Evolutionary conservation across 2,329 filamentous ascomycete genomes (phyloP).

Genomic region (Tolypocladium tropicale): DNA sequence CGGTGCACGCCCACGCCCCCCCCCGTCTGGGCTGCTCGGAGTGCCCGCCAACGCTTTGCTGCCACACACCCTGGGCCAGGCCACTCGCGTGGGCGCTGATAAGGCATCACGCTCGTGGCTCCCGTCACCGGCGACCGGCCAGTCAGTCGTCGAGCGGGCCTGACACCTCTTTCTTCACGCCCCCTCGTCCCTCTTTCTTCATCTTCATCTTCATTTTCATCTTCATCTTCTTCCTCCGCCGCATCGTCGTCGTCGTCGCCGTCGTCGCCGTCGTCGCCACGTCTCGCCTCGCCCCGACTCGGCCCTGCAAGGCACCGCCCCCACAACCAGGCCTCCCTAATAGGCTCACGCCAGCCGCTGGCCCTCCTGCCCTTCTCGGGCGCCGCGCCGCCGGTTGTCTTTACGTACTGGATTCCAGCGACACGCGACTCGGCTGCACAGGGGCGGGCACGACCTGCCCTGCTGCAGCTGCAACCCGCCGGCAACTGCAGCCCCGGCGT

Average conservation of each 20-base stretch:
- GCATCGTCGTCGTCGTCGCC: not conserved
- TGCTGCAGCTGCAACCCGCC: not conserved
- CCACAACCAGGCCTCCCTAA: not conserved
- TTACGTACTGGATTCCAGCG: constrained; percentile 1
- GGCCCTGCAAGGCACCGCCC: not conserved
- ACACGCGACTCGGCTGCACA: constrained; percentile 1
- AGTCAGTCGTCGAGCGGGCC: not conserved
- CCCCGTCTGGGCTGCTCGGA: too few species aligned
- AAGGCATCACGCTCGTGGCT: not conserved
- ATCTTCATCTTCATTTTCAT: not conserved
- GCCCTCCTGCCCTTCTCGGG: not conserved
- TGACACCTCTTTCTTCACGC: not conserved
- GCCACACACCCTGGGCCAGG: not conserved
- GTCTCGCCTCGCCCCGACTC: not conserved
- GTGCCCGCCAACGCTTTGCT: not conserved
- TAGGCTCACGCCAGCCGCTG: not conserved
- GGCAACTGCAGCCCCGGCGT: not conserved
- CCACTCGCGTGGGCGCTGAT: not conserved
- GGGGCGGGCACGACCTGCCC: not conserved
- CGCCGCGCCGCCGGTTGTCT: not conserved
- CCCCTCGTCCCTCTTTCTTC: not conserved
- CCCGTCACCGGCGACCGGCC: not conserved
- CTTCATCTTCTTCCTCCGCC: not conserved
- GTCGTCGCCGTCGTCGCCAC: not conserved
- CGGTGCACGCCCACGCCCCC: too few species aligned